Conservation (phyloP, 2,329 filamentous ascomycete genomes). For the Penicillium sp. region DNA sequence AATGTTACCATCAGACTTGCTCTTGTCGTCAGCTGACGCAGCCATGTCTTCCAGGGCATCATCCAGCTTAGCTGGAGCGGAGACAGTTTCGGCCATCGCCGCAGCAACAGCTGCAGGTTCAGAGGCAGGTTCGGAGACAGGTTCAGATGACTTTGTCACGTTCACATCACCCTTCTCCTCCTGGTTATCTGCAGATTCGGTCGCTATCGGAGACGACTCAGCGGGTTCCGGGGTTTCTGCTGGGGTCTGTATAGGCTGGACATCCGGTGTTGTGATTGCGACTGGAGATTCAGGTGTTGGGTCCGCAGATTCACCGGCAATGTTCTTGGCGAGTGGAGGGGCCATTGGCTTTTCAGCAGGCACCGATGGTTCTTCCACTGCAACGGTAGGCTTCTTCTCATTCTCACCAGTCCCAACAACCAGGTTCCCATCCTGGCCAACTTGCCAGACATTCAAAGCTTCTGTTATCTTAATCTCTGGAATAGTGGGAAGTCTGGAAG, state of each 20-base stretch:
- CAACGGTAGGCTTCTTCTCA: conserved; percentile 12
- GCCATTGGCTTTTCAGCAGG: conserved; percentile 25
- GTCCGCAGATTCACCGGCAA: conserved; percentile 35
- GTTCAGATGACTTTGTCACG: not conserved
- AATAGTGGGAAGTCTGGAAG: conserved; percentile 32
- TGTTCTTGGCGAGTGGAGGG: conserved; percentile 34
- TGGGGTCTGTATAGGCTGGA: conserved; percentile 2
- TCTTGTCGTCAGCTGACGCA: conserved; percentile 29
- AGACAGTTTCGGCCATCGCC: conserved; percentile 5
- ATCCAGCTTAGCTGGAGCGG: conserved; percentile 16
- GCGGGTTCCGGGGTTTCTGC: not conserved
- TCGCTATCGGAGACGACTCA: not conserved
- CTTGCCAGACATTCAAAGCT: conserved; percentile 43
- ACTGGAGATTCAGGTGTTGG: conserved; percentile 20
- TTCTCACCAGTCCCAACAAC: conserved; percentile 26
- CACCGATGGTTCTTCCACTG: conserved; percentile 5
- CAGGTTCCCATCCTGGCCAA: conserved; percentile 35
- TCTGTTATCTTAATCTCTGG: conserved; percentile 41
- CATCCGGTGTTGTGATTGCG: not conserved
- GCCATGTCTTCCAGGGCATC: conserved; percentile 22
- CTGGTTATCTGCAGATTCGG: not conserved
- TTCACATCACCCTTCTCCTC: not conserved
- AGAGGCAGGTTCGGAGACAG: conserved; percentile 1
- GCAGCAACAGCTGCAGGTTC: not conserved
- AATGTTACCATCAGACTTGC: conserved; percentile 23